These are phyloP conservation scores for Apiotrichum gracile DNA, from an alignment of 1,284 basidiomycete genomes.

Conservation along the genomic window DNA sequence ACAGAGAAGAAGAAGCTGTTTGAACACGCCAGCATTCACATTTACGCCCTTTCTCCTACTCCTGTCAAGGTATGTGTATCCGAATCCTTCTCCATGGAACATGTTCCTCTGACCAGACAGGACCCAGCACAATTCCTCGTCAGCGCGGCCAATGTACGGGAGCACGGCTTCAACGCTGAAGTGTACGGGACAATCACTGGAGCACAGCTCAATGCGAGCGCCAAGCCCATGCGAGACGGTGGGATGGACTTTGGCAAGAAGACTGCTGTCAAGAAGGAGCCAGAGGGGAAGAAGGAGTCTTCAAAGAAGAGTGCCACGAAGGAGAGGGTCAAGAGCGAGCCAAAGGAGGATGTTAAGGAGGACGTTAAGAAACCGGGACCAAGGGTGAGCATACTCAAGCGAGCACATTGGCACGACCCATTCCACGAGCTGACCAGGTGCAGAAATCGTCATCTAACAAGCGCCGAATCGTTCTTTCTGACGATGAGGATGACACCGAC, in stretches of 20 bases:
- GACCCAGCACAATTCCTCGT: conserved; percentile 36
- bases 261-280: conserved; percentile 4
- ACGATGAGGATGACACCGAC: conserved; percentile 28
- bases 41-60: conserved; percentile 34
- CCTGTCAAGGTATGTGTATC: conserved; percentile 16
- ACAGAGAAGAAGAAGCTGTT: conserved; percentile 40
- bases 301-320: not conserved
- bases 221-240: conserved; percentile 23
- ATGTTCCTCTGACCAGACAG: conserved; percentile 17
- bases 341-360: not conserved
- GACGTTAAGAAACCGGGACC: not conserved
- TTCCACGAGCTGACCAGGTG: not conserved
- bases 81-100: too few relatives aligned
- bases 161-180: conserved; percentile 17
- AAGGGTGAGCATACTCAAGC: too few relatives aligned
- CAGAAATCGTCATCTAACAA: conserved; percentile 16
- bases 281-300: not conserved
- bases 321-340: too few relatives aligned
- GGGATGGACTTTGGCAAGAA: conserved; percentile 21
- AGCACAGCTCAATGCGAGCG: conserved; percentile 15
- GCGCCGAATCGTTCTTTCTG: conserved; percentile 29
- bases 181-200: conserved; percentile 39
- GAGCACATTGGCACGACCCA: too few relatives aligned
- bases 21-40: conserved; percentile 28
- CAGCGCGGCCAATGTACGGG: conserved; percentile 20